Evolutionary conservation across 371 early-diverging fungal genomes (phyloP).

Genomic region (Globomyces sp.): DNA sequence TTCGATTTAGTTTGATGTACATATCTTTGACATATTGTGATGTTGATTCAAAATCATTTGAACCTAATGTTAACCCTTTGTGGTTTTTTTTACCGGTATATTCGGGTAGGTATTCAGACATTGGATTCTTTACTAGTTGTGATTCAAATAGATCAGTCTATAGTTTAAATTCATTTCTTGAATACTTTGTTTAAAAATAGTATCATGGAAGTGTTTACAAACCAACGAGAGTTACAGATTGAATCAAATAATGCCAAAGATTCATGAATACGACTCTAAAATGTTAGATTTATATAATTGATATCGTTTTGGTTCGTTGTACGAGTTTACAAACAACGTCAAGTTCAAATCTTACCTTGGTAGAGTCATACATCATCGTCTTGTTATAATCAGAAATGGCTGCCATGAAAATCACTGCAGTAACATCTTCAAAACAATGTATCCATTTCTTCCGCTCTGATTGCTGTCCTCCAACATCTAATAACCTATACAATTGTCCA

Average conservation of each 20-base stretch:
- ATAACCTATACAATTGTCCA: constrained; percentile 11
- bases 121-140: constrained; percentile 18
- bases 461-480: constrained; percentile 33
- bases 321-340: too few species aligned
- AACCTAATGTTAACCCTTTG: background rate
- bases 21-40: background rate
- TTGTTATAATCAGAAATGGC: constrained; percentile 80
- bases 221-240: constrained; percentile 57
- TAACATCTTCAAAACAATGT: constrained; percentile 31
- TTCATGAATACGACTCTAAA: constrained; percentile 72
- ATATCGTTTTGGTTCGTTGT: background rate
- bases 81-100: background rate
- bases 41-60: background rate
- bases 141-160: constrained; percentile 61
- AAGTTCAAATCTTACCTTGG: too few species aligned
- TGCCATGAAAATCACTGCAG: constrained; percentile 68
- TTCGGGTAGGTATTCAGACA: background rate
- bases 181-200: constrained; percentile 53
- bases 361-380: constrained; percentile 65
- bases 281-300: background rate
- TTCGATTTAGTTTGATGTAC: background rate
- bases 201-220: constrained; percentile 42
- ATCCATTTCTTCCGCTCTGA: constrained; percentile 35
- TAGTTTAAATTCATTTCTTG: too few species aligned
- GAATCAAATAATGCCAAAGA: constrained; percentile 72